These are phyloP conservation scores for Podospora appendiculata DNA, from an alignment of 495 filamentous ascomycete genomes.

Conservation along the genomic window DNA sequence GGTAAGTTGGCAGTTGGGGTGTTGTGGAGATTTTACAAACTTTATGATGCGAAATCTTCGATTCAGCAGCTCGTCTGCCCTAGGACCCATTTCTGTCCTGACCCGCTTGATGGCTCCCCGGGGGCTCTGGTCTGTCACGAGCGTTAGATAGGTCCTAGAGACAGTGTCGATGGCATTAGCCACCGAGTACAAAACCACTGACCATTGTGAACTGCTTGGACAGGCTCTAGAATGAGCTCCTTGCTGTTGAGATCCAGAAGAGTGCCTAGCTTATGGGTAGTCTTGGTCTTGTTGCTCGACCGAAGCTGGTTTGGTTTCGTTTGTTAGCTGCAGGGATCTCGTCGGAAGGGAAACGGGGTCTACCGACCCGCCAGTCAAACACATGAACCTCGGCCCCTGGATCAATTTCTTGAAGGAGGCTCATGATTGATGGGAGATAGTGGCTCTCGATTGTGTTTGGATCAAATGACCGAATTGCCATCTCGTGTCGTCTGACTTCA, in stretches of 20 bases:
- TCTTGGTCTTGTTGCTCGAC: not conserved
- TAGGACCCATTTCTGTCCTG: not conserved
- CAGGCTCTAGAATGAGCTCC: not conserved
- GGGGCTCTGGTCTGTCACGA: conserved; percentile 3
- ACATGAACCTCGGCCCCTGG: not conserved
- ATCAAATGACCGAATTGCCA: not conserved
- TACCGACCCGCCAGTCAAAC: conserved; percentile 1
- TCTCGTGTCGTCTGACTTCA: not conserved
- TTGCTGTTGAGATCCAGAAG: conserved; percentile 3
- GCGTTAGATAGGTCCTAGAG: not conserved
- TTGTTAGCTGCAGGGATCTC: too few species aligned
- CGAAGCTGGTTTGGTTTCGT: not conserved
- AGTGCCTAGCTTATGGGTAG: not conserved
- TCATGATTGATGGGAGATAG: not conserved
- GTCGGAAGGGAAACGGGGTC: too few species aligned
- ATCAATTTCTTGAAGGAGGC: not conserved
- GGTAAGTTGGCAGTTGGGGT: not conserved
- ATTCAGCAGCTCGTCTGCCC: not conserved
- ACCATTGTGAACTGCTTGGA: conserved; percentile 4
- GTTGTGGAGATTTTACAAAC: not conserved
- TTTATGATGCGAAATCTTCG: conserved; percentile 4
- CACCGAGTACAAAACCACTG: not conserved
- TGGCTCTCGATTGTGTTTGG: not conserved
- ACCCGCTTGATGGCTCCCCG: not conserved
- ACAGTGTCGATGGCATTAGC: too few species aligned